phyloP scores from a whole-genome alignment of 1,284 basidiomycete genomes.

The Ganoderma leucocontextum region DNA sequence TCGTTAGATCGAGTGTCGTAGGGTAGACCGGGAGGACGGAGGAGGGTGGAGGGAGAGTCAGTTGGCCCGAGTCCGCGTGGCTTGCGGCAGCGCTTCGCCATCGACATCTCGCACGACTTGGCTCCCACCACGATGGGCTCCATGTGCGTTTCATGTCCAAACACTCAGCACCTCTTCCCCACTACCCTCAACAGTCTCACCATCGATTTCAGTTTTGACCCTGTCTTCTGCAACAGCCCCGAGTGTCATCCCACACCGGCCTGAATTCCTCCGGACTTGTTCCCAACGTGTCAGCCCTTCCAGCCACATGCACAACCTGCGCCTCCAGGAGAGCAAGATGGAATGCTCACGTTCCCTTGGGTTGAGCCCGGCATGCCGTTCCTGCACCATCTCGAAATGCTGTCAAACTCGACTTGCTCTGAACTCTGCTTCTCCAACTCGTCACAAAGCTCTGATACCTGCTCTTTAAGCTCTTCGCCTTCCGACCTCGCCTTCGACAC shows the following conservation, averaged over 20 bases:
- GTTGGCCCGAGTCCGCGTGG: not conserved
- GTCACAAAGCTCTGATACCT: slow-evolving; percentile 5
- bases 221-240: not conserved
- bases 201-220: no score
- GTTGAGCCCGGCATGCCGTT: slow-evolving; percentile 7
- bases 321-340: not conserved
- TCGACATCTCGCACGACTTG: not conserved
- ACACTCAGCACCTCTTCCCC: not conserved
- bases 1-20: slow-evolving; percentile 1
- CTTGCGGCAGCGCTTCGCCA: not conserved
- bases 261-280: not conserved
- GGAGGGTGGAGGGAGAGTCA: not conserved
- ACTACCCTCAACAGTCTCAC: no score
- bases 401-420: slow-evolving; percentile 8
- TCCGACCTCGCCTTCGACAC: slow-evolving; percentile 5
- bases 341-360: not conserved
- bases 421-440: slow-evolving; percentile 3
- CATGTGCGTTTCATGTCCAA: not conserved
- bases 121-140: not conserved
- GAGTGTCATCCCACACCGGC: not conserved
- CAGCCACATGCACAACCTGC: slow-evolving; percentile 1
- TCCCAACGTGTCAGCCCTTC: slow-evolving; percentile 6
- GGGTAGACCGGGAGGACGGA: not conserved
- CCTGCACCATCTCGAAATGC: not conserved
- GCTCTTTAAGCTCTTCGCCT: not conserved